Evolutionary conservation across 2,329 filamentous ascomycete genomes (phyloP), one percentile per base, ranked within the genome.

Genomic region (Nigrospora oryzae): DNA sequence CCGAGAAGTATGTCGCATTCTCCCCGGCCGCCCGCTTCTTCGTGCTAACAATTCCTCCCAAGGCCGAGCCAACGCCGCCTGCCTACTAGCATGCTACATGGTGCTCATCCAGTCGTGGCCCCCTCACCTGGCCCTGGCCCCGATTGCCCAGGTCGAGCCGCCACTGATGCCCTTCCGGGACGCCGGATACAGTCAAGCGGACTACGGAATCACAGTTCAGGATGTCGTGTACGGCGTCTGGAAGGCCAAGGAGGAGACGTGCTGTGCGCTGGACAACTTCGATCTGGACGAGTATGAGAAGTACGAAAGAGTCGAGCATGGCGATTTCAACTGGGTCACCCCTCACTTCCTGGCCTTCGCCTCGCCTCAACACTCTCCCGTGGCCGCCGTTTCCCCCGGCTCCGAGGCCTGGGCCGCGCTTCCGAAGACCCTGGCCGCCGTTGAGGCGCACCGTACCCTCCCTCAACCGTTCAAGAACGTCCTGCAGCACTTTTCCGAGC

Each of bases 291-390:
- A 96, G 79, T 98, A 98, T 63, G 93, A 98, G 69, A 85, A 80
- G 62, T 98, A 81, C 57, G 93, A 98, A 70, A 80, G 93, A 47
- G 93, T 98, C 16, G 93, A 98, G 63, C 89, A 96, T 73, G 93
- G 93, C 51, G 93, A 98, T 69, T 98, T 98, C 84, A 98, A 98
- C 78, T 98, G 93, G 93, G 79, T 98, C 47, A 95, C 90, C 6
- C 90, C 91, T 10, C 75, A 90, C 59, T 98, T 98, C 69, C 78
- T 98, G 42, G 93, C 93, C 17, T 97, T 98, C 63, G 93, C 93
- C 38, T 97, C 91, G 16, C 93, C 93, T 11, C 89, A 97, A 65
- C 84, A 90, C 57, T 75, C 79, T 46, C 87, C 89, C 5, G 79
- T 85, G 12, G 76, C 81, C 45, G 82, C 84, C 50, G 83, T 95